These are phyloP conservation scores for Didymellaceae sp. DNA, from an alignment of 2,329 filamentous ascomycete species.

Conservation along the genomic window DNA sequence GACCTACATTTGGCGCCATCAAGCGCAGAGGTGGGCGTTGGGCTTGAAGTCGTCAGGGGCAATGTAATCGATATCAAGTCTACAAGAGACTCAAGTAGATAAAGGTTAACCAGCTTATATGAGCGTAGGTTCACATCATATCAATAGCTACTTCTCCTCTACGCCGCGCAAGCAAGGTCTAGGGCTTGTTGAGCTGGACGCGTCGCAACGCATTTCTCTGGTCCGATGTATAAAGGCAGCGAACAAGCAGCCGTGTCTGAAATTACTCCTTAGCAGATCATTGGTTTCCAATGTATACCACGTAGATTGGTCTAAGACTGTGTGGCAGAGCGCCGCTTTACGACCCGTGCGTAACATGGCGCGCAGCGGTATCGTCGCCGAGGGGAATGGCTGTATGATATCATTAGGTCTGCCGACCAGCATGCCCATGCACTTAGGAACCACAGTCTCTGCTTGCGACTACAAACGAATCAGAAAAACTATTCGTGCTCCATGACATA, in stretches of 20 bases:
- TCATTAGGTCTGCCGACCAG: slow-evolving; percentile 19
- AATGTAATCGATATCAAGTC: slow-evolving; percentile 1
- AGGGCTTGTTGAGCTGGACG: slow-evolving; percentile 1
- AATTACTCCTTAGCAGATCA: not conserved
- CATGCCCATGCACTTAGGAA: slow-evolving; percentile 2
- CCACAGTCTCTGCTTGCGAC: slow-evolving; percentile 3
- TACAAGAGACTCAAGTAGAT: not conserved
- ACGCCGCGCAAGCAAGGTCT: not conserved
- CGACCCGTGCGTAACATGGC: not conserved
- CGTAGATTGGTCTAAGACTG: not conserved
- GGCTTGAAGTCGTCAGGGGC: not conserved
- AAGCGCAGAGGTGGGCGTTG: not conserved
- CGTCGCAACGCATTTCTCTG: not conserved
- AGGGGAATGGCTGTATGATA: not conserved
- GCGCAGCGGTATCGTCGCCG: not conserved
- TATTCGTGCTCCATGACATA: no score
- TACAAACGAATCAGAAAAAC: no score
- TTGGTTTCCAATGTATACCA: not conserved
- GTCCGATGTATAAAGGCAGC: not conserved
- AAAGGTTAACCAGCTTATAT: no score
- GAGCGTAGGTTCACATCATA: slow-evolving; percentile 3
- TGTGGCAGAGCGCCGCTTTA: not conserved
- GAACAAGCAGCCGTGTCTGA: slow-evolving; percentile 4
- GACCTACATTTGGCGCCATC: slow-evolving; percentile 31
- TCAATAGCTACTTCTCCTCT: not conserved